phyloP scores from a whole-genome alignment of 164 flowering plant genomes.

The Aristolochia californica region DNA sequence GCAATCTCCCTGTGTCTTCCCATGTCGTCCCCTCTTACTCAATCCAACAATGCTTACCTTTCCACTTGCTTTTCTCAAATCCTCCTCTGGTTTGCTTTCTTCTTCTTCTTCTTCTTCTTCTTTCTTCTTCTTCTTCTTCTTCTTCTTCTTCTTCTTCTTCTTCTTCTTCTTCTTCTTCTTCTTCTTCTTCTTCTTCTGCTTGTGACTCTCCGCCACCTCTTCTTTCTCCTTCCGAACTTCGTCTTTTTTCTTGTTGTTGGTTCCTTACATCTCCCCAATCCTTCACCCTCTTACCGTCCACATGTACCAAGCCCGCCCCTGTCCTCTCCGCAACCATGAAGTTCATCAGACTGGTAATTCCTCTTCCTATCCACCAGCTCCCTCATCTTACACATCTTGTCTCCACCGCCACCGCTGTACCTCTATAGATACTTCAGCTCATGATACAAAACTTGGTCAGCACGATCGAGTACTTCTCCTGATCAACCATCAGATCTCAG shows the following conservation, averaged over 20 bases:
- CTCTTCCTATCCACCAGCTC: conserved; percentile 36
- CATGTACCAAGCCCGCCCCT: conserved; percentile 50
- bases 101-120: background rate
- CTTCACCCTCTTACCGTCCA: conserved; percentile 48
- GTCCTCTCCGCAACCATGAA: conserved; percentile 52
- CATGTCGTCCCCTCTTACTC: conserved; percentile 64
- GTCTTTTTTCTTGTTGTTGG: background rate
- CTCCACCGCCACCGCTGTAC: conserved; percentile 42
- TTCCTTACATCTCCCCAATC: conserved; percentile 7
- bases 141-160: background rate
- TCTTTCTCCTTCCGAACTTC: background rate
- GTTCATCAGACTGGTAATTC: conserved; percentile 87
- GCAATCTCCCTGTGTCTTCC: conserved; percentile 80
- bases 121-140: too few species aligned
- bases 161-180: conserved; percentile 1
- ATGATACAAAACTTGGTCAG: conserved; percentile 75
- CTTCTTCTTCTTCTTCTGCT: background rate
- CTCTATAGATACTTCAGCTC: conserved; percentile 27
- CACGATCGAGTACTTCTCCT: conserved; percentile 59
- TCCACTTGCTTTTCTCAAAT: conserved; percentile 7
- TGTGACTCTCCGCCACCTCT: background rate
- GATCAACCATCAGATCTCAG: conserved; percentile 77
- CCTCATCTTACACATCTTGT: conserved; percentile 21
- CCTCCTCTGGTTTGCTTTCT: background rate
- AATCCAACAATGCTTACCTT: conserved; percentile 45